Base-by-base conservation (phyloP, 2,329 filamentous ascomycete species). In the Penicillium glabrum region DNA sequence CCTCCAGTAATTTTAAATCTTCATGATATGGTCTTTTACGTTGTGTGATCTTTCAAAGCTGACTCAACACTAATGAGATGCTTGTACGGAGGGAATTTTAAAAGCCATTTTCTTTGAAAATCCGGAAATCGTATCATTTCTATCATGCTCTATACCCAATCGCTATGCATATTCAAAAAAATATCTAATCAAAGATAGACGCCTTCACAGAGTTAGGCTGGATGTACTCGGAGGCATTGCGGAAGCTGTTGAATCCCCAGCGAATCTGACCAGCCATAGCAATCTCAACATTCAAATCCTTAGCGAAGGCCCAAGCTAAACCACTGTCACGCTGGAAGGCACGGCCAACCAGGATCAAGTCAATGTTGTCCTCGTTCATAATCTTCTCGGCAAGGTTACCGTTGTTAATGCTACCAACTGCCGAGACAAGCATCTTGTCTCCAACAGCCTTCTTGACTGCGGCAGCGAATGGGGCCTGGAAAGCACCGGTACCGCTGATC, bases 401-500 rank as follows among this genome's bases (percentile, higher is more conserved):
- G 35, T 83, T 83, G 46, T 83, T 87, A 66, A 96, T 90, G 53
- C 83, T 78, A 5, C 93, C 92, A 0, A 96, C 91, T 3, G 88
- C 83, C 23, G 86, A 86, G 29, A 96, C 87, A 1, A 86, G 75
- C 71, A 96, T 70, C 72, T 81, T 86, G 69, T 78, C 91, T 47
- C 87, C 88, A n/a, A 93, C 83, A 13, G 84, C 88, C 64, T 86
- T 80, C 69, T 93, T 91, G 61, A 96, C 85, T 27, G 82, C 79
- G 37, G 85, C 84, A 0, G 91, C 89, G 51, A 93, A 84, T 48
- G 87, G 85, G 24, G 86, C 82, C 78, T 96, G 92, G 79, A 90
- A 93, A 0, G 80, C 88, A 3, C 86, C 86, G 27, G 83, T 82
- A 6, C 66, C 64, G 10, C 61, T 65, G 51, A 79, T 65, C 64